Base-by-base conservation (phyloP, 495 filamentous ascomycete species). In the Penicillium paxilli region DNA sequence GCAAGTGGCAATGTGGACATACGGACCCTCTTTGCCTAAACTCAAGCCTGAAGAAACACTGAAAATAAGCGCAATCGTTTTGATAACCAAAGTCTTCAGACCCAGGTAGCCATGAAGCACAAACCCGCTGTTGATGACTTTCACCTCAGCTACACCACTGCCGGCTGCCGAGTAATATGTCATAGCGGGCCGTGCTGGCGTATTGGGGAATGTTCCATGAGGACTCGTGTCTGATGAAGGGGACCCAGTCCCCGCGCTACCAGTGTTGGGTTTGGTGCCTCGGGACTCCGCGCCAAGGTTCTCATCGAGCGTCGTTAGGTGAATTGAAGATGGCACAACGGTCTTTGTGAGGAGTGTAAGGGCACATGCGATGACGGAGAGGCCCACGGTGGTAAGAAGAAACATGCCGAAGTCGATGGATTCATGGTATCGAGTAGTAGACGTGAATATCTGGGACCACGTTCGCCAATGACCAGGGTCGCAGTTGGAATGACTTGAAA, bases 81-180 rank as follows among this genome's bases (percentile, higher is more conserved):
- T 98, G 61, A 96, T 80, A 10, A 93, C 70, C 22, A 98, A 80
- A 1, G 94, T 98, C 69, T 86, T 92, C 35, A 95, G 68, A 50
- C 94, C 94, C 33, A 98, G 78, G 69, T 96, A 98, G 1, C 94
- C 92, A 76, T 98, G 94, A 24, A 98, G 79, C 47, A 98, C 92
- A 69, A 97, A 98, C 24, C 94, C 94, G 68, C 93, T 97, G 26
- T 96, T 83, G 60, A 98, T 97, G 54, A 98, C 94, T 51, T 94
- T 93, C 33, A 98, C 93, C 72, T 98, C 94, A 17, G 94, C 94
- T 19, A 98, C 94, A 57, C 94, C 94, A 72, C 91, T 96, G 25
- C 94, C 94, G 48, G 94, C 93, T 51, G 93, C 94, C 12, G 94
- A 92, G 65, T 96, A 98, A 67, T 96, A 98, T 28, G 91, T 79